A percentile compares a stretch with the other conserved stretches of the same genome.
phyloP scores from a whole-genome alignment of 768 basidiomycete genomes.

The Strobilomyces echinocephalus region DNA sequence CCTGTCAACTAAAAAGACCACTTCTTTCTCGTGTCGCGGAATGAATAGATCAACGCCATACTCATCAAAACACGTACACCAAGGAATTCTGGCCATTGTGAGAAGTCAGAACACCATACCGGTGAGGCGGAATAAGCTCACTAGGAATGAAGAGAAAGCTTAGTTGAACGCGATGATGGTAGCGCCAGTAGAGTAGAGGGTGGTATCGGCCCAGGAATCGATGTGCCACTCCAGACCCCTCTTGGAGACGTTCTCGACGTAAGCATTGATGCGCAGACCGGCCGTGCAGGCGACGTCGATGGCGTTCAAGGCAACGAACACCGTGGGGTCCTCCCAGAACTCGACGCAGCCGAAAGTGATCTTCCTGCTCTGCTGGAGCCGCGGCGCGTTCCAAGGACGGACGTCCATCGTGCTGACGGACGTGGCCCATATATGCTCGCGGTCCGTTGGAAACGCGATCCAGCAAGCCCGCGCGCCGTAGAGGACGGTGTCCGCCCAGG shows the following conservation, averaged over 20 bases:
- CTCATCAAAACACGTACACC: no score
- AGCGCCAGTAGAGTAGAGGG: neutral
- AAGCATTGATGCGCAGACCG: slow-evolving; percentile 11
- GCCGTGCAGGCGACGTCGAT: slow-evolving; percentile 8
- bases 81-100: no score
- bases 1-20: no score
- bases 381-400: neutral
- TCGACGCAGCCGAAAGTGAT: slow-evolving; percentile 1
- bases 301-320: slow-evolving; percentile 18
- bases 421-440: slow-evolving; percentile 14
- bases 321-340: slow-evolving; percentile 13
- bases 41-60: no score
- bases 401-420: slow-evolving; percentile 10
- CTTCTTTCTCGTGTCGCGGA: no score
- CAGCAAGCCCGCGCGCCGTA: slow-evolving; percentile 3
- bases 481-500: slow-evolving; percentile 8
- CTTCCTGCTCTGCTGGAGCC: neutral
- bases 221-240: slow-evolving; percentile 6
- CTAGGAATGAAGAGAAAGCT: neutral
- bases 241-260: slow-evolving; percentile 7
- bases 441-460: slow-evolving; percentile 21
- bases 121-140: neutral
- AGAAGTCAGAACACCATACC: neutral
- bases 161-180: slow-evolving; percentile 6
- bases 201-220: slow-evolving; percentile 9